Conservation (phyloP, 140 eudicot genomes). For the Ambrosia hybrid region DNA sequence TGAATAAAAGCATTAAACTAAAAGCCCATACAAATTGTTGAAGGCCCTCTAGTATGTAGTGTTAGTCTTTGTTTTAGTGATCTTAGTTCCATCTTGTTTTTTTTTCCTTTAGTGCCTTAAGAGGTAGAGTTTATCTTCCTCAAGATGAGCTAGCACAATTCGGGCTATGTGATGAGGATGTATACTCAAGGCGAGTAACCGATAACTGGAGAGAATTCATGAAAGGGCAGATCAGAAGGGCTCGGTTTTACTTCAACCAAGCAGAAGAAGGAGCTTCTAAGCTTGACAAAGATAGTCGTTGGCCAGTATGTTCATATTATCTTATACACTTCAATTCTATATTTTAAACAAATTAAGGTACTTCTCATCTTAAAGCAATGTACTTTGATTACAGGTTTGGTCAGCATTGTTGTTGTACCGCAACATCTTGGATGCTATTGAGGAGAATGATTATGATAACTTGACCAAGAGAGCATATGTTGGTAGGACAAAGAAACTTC, state of each 20-base stretch:
- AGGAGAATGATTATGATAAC: slow-evolving; percentile 75
- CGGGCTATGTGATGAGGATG: slow-evolving; percentile 73
- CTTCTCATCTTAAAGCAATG: background rate
- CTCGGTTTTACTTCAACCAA: slow-evolving; percentile 64
- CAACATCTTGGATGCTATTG: slow-evolving; percentile 85
- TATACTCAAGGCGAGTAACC: slow-evolving; percentile 66
- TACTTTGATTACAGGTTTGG: slow-evolving; percentile 64
- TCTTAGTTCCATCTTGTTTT: background rate
- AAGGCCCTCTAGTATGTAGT: background rate
- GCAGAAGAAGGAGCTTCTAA: slow-evolving; percentile 84
- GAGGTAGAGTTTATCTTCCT: slow-evolving; percentile 91
- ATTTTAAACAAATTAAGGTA: too few relatives aligned
- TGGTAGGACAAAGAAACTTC: slow-evolving; percentile 68
- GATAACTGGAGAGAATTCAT: slow-evolving; percentile 74
- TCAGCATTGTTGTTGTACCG: slow-evolving; percentile 77
- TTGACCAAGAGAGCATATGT: slow-evolving; percentile 85
- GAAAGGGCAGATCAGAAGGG: slow-evolving; percentile 75
- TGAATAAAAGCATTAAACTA: too few relatives aligned
- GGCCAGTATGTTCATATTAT: slow-evolving; percentile 76
- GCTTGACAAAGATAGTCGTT: slow-evolving; percentile 86
- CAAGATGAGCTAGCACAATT: slow-evolving; percentile 83
- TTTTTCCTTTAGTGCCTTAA: slow-evolving; percentile 49
- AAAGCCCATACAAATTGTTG: too few relatives aligned
- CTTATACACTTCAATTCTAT: background rate
- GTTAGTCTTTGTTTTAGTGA: background rate